A percentile compares a stretch with the other conserved stretches of the same genome.
phyloP scores from a whole-genome alignment of 805 yeast genomes.

The Ogataea naganishii region DNA sequence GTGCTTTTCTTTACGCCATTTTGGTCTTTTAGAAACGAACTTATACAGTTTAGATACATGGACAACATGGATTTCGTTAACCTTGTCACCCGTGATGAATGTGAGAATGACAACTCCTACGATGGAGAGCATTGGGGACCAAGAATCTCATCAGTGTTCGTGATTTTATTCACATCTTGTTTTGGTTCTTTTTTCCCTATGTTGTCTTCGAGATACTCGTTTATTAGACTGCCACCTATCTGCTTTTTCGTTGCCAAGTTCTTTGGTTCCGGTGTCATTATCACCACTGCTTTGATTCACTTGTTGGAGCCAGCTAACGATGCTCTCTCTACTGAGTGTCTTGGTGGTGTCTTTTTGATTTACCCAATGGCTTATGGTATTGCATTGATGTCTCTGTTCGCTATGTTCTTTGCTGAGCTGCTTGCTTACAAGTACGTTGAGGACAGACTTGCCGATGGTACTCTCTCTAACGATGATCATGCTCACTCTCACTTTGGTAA shows the following conservation, averaged over 20 bases:
- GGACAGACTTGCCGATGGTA: conserved; percentile 11
- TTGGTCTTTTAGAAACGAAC: too few relatives aligned
- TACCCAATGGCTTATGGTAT: conserved; percentile 52
- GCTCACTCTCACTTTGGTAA: conserved; percentile 52
- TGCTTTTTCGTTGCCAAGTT: conserved; percentile 61
- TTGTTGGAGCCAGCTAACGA: conserved; percentile 62
- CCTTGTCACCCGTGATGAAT: conserved; percentile 5
- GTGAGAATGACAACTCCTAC: conserved; percentile 12
- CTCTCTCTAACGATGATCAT: conserved; percentile 25
- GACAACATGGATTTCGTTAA: conserved; percentile 3
- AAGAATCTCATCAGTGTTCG: conserved; percentile 57
- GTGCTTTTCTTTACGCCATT: too few relatives aligned
- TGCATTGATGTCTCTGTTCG: conserved; percentile 39
- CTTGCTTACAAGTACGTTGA: conserved; percentile 40
- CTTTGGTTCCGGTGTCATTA: conserved; percentile 80
- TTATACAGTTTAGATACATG: too few relatives aligned
- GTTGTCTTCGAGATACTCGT: conserved; percentile 49
- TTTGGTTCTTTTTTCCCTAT: conserved; percentile 59
- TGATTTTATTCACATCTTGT: conserved; percentile 46
- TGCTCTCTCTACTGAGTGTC: conserved; percentile 44
- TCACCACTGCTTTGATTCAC: conserved; percentile 77
- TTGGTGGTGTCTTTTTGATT: conserved; percentile 46
- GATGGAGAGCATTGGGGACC: conserved; percentile 26
- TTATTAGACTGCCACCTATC: conserved; percentile 50
- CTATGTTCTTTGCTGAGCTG: conserved; percentile 44